phyloP scores from a whole-genome alignment of 768 basidiomycete genomes.

The Leccinellum rugosiceps region DNA sequence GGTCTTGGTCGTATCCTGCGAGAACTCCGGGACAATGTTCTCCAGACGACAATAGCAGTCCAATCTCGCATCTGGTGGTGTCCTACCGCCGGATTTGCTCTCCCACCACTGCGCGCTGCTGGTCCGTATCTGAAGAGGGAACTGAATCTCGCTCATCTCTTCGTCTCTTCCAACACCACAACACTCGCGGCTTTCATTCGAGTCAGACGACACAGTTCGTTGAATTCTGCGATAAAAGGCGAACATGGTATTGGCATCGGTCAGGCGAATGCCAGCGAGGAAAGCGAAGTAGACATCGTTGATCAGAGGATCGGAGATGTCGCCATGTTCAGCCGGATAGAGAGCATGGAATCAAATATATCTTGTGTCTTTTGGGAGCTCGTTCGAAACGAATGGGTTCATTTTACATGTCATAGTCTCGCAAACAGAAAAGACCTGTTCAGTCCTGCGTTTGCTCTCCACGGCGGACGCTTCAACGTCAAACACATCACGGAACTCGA shows the following conservation, averaged over 20 bases:
- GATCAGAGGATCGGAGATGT: not conserved
- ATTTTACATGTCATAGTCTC: not conserved
- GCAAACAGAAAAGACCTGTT: not conserved
- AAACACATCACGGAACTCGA: not conserved
- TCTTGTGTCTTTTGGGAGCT: not conserved
- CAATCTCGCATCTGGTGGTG: not conserved
- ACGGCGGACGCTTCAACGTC: not conserved
- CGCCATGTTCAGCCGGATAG: not conserved
- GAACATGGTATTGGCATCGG: not conserved
- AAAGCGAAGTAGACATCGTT: not conserved
- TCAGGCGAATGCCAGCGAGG: not conserved
- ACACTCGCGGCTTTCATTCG: not conserved
- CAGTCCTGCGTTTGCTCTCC: not conserved
- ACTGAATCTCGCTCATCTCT: not conserved
- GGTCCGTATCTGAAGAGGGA: not conserved
- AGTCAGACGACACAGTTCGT: not conserved
- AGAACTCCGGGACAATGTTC: not conserved
- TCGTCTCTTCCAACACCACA: not conserved
- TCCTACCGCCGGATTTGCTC: not conserved
- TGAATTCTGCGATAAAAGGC: not conserved
- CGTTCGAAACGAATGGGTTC: not conserved
- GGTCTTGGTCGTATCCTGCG: not conserved
- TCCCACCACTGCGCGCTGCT: not conserved
- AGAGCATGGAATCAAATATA: not conserved
- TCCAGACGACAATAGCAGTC: not conserved